A percentile compares a stretch with the other conserved stretches of the same genome.
These are phyloP conservation scores for Emydomyces testavorans DNA, from an alignment of 2,329 filamentous ascomycete genomes.

Conservation along the genomic window DNA sequence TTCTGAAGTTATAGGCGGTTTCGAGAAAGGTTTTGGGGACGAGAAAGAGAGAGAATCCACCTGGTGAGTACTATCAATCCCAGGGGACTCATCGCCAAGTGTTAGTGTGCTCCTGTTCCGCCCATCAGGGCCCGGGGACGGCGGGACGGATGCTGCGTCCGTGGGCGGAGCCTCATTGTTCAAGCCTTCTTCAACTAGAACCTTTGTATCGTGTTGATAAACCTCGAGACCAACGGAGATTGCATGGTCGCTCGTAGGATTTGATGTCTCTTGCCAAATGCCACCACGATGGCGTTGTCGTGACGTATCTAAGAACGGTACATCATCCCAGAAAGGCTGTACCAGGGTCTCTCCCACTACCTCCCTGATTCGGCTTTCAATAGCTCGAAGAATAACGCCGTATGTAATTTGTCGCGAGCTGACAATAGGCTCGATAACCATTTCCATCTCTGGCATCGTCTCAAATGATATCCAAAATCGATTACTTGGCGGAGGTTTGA, in stretches of 20 bases:
- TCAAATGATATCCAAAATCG: slow-evolving; percentile 93
- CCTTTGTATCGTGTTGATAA: slow-evolving; percentile 14
- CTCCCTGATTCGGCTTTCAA: slow-evolving; percentile 89
- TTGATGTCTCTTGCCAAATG: slow-evolving; percentile 48
- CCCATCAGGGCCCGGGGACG: slow-evolving; percentile 18
- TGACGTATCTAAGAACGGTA: slow-evolving; percentile 75
- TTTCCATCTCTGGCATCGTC: slow-evolving; percentile 82
- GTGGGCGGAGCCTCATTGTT: slow-evolving; percentile 27
- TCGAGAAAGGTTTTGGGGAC: no score
- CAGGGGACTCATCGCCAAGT: slow-evolving; percentile 16
- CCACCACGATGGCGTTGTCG: slow-evolving; percentile 72
- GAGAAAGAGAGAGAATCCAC: slow-evolving; percentile 2
- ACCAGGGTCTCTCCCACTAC: slow-evolving; percentile 88
- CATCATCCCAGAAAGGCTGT: slow-evolving; percentile 88
- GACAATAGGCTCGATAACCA: slow-evolving; percentile 90
- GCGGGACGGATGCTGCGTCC: slow-evolving; percentile 17
- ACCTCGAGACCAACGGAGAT: slow-evolving; percentile 29
- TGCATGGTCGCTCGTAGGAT: slow-evolving; percentile 21
- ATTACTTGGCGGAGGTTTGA: slow-evolving; percentile 93
- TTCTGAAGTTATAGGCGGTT: not conserved
- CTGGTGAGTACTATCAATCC: not conserved
- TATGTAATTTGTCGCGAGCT: slow-evolving; percentile 94
- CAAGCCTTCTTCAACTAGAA: not conserved
- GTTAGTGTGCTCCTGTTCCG: slow-evolving; percentile 28
- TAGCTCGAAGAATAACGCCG: slow-evolving; percentile 77